Base-by-base conservation (phyloP, 2,329 filamentous ascomycete species). In the Colletotrichum sp. region DNA sequence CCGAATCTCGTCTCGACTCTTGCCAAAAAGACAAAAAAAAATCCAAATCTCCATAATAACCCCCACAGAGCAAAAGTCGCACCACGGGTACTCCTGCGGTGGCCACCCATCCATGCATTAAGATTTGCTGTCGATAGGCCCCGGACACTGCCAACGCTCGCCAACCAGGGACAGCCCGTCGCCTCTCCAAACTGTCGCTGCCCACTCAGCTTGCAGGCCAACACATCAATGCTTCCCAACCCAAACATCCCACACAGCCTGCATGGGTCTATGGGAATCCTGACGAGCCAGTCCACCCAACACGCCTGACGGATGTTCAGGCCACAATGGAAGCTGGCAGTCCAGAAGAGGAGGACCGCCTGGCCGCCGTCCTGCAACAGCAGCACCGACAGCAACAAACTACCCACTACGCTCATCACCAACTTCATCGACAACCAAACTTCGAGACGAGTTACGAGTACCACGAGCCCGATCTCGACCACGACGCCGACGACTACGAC, bases 301-400 rank as follows among this genome's bases (percentile, higher is more conserved):
- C 81, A 80, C 83, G 84, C 84, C 84, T 85, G 84, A 86, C 85
- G 81, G 83, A 86, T 86, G 86, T 84, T 83, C 83, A 84, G 83
- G 83, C 83, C 82, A 87, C 85, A 84, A 90, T 90, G 88, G 88
- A 89, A 84, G 83, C 83, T 81, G 84, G 83, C 82, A 84, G 83
- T 82, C 84, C 83, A 84, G 84, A 87, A 82, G 84, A 86, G 82
- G 85, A 86, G 82, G 84, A 84, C 81, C 82, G 81, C 81, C 81
- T 80, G 80, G 71, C 68, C 68, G 52, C 75, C 70, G 72, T 62
- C 80, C 79, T 83, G 81, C 59, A 71, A 64, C 78, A 77, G 48
- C 81, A 81, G 75, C 78, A 79, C 76, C 83, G 82, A 77, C 82
- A 83, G 80, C 72, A 64, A 24, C 67, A 77, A 80, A 82, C 81